Evolutionary conservation across 164 flowering plant species (phyloP).

Genomic region (Sextonia rubra): DNA sequence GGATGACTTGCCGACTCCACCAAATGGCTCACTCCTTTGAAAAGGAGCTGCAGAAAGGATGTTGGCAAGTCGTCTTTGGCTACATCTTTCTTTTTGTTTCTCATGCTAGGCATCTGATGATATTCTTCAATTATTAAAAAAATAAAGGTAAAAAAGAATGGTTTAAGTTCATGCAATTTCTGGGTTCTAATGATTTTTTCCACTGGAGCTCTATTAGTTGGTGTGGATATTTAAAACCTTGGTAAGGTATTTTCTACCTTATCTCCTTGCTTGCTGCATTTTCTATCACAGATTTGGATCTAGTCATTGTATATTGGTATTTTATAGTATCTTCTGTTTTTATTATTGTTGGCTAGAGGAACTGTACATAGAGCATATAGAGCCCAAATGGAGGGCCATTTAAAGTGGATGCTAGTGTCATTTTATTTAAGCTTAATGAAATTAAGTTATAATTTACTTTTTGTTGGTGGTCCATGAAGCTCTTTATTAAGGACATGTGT

Average conservation of each 20-base stretch:
- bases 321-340: not conserved
- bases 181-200: not conserved
- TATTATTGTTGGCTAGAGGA: not conserved
- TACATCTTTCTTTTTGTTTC: conserved; percentile 38
- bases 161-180: too few species aligned
- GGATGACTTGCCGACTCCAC: conserved; percentile 54
- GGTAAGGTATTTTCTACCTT: not conserved
- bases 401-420: too few species aligned
- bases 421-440: too few species aligned
- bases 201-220: not conserved
- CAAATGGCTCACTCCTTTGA: not conserved
- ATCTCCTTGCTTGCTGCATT: not conserved
- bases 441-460: too few species aligned
- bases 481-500: not conserved
- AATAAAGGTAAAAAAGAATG: too few species aligned
- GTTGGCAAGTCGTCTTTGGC: conserved; percentile 56
- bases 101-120: conserved; percentile 41
- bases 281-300: not conserved
- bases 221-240: not conserved
- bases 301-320: not conserved
- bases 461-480: not conserved
- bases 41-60: conserved; percentile 1
- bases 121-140: not conserved
- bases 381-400: too few species aligned
- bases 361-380: too few species aligned